These are phyloP conservation scores for Podaxis mareebaensis DNA, from an alignment of 768 basidiomycete genomes.

Conservation along the genomic window DNA sequence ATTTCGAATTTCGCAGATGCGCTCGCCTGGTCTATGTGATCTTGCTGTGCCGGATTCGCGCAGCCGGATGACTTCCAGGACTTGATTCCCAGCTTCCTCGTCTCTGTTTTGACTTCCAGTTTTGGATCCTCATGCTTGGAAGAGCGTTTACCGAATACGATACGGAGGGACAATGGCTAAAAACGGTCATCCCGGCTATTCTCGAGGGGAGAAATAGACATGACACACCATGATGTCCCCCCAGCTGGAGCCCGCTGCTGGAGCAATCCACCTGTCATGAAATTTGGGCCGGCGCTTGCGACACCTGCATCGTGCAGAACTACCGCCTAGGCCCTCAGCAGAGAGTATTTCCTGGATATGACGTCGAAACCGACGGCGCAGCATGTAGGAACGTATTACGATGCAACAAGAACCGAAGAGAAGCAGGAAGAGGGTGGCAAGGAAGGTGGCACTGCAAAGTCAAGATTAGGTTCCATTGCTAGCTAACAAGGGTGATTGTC, in stretches of 20 bases:
- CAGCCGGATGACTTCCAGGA: constrained; percentile 4
- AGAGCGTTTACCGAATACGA: constrained; percentile 4
- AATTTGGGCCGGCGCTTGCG: constrained; percentile 50
- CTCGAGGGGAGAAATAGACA: constrained; percentile 3
- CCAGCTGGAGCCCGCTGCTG: constrained; percentile 40
- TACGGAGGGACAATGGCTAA: constrained; percentile 8
- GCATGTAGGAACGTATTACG: constrained; percentile 60
- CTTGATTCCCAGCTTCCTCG: not conserved
- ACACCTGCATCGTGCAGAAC: constrained; percentile 38
- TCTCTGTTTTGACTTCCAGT: not conserved
- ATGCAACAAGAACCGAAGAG: constrained; percentile 65
- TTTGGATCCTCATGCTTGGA: not conserved
- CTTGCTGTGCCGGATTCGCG: not conserved
- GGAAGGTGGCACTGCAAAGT: constrained; percentile 60
- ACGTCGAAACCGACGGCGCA: constrained; percentile 58
- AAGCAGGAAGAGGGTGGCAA: constrained; percentile 70
- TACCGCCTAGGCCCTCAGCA: constrained; percentile 46
- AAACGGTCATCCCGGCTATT: not conserved
- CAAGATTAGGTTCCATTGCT: constrained; percentile 1
- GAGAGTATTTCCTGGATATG: constrained; percentile 55
- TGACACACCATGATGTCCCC: constrained; percentile 47
- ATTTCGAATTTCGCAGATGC: constrained; percentile 28
- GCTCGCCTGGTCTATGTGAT: constrained; percentile 9
- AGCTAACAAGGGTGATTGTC: not conserved
- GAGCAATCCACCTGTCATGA: constrained; percentile 44